Conservation (phyloP, 2,329 filamentous ascomycete genomes). For the Fusarium proliferatum region DNA sequence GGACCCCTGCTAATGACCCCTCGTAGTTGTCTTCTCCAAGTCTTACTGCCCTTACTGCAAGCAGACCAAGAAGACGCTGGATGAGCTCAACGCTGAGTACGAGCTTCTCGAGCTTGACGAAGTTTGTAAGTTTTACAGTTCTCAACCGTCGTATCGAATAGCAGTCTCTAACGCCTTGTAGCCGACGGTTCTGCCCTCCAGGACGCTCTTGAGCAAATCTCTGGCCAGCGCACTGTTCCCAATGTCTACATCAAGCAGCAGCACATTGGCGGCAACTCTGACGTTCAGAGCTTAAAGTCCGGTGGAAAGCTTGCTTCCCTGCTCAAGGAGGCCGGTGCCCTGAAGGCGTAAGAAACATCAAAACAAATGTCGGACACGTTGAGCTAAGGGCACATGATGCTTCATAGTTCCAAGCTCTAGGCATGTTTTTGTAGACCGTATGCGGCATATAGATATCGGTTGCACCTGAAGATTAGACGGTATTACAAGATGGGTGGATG, state of each 20-base stretch:
- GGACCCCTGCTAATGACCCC: neutral
- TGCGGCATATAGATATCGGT: constrained; percentile 5
- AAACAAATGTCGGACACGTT: constrained; percentile 5
- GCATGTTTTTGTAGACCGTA: neutral
- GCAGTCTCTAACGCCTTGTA: constrained; percentile 51
- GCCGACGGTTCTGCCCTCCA: constrained; percentile 88
- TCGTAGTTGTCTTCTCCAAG: constrained; percentile 91
- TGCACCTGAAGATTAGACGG: constrained; percentile 4
- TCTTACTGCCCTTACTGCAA: constrained; percentile 95
- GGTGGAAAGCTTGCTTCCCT: constrained; percentile 54
- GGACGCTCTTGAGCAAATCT: constrained; percentile 82
- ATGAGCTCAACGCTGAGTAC: constrained; percentile 76
- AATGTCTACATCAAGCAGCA: constrained; percentile 93
- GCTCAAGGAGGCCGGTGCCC: constrained; percentile 56
- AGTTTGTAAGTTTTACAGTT: constrained; percentile 69
- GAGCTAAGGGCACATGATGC: constrained; percentile 27
- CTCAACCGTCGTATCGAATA: neutral
- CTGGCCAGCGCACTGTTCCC: constrained; percentile 87
- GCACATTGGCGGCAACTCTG: constrained; percentile 97
- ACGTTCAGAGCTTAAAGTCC: constrained; percentile 72
- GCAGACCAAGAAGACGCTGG: constrained; percentile 80
- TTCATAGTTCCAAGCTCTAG: constrained; percentile 42
- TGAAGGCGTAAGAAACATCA: constrained; percentile 53
- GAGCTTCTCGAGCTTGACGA: constrained; percentile 85
- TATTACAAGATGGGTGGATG: neutral